These are phyloP conservation scores for Paramecium tetraurelia DNA, from an alignment of 73 alveolate species.

Conservation along the genomic window DNA sequence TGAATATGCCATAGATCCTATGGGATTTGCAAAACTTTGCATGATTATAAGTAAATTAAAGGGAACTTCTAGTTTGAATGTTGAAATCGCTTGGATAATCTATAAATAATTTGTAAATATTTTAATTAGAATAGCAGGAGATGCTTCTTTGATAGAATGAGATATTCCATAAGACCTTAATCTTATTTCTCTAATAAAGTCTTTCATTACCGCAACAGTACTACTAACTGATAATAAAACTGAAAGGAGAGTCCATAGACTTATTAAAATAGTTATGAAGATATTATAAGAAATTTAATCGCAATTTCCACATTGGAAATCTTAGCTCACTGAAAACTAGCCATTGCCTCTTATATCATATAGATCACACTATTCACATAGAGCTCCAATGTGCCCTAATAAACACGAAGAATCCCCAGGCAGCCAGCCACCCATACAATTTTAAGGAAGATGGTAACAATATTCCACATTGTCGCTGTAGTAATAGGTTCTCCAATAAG, in stretches of 20 bases:
- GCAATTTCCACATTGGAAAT: background rate
- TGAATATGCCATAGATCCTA: background rate
- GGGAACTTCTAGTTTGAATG: background rate
- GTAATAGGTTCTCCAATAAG: slow-evolving; percentile 15
- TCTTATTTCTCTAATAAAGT: background rate
- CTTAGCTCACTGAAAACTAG: background rate
- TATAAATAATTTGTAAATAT: background rate
- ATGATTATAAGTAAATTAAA: background rate
- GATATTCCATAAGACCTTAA: background rate
- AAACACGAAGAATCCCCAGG: background rate
- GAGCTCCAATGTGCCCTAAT: slow-evolving; percentile 34
- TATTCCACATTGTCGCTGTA: background rate
- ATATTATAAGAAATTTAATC: background rate
- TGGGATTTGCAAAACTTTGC: background rate
- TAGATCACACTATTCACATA: slow-evolving; percentile 39
- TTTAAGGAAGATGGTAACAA: background rate
- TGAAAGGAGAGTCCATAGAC: background rate
- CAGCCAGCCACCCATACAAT: background rate
- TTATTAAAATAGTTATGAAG: background rate
- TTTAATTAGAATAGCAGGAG: background rate
- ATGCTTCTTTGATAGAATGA: background rate
- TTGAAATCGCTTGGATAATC: background rate
- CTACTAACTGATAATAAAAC: background rate
- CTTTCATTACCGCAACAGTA: background rate
- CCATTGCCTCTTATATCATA: background rate